phyloP scores from a whole-genome alignment of 2,329 filamentous ascomycete genomes.

The Arthrobotrys pseudoclavata region DNA sequence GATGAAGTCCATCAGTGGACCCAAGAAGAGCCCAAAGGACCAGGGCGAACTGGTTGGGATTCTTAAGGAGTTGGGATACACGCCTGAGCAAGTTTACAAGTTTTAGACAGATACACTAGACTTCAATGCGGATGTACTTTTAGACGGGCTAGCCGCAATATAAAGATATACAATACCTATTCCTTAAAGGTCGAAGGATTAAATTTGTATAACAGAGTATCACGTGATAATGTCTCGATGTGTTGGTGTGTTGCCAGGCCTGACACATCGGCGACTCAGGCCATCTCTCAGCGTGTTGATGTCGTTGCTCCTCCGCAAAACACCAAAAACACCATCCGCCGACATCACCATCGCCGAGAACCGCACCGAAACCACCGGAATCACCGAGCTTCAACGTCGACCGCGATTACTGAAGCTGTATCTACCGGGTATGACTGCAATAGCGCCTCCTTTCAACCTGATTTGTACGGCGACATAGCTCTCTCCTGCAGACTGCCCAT shows the following conservation, averaged over 20 bases:
- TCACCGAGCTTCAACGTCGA: constrained; percentile 1
- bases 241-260: constrained; percentile 56
- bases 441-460: not conserved
- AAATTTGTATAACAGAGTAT: too few species aligned
- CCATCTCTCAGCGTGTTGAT: constrained; percentile 38
- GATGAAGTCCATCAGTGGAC: constrained; percentile 84
- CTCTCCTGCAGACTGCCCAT: constrained; percentile 51
- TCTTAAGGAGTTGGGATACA: constrained; percentile 86
- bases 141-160: not conserved
- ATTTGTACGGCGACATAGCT: constrained; percentile 3
- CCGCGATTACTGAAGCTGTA: not conserved
- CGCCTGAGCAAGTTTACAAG: constrained; percentile 52
- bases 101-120: constrained; percentile 20
- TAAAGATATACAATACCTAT: too few species aligned
- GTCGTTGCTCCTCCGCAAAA: constrained; percentile 38
- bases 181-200: too few species aligned
- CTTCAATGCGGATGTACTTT: constrained; percentile 11
- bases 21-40: constrained; percentile 91
- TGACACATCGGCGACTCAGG: constrained; percentile 43
- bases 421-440: too few species aligned
- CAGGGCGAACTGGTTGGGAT: constrained; percentile 89
- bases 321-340: constrained; percentile 34
- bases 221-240: not conserved
- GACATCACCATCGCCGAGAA: constrained; percentile 37
- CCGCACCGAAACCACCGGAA: constrained; percentile 3